Conservation (phyloP, 2,329 filamentous ascomycete species). For the Dothiorella sarmentorum region DNA sequence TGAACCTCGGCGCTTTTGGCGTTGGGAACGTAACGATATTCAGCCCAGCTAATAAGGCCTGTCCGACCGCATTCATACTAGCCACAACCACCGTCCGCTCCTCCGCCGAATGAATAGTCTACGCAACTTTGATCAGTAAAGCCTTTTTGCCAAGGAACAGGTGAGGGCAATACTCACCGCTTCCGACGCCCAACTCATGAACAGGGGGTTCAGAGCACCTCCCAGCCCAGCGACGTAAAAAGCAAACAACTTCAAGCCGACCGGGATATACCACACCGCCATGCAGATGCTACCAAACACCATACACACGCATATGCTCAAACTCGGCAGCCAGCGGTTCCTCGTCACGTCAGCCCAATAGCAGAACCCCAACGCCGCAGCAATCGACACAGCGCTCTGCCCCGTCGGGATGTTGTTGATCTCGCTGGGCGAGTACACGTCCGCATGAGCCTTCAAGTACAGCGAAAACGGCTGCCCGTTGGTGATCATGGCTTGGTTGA, state of each 20-base stretch:
- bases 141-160: no score
- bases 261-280: background rate
- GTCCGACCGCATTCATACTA: background rate
- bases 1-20: background rate
- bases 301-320: background rate
- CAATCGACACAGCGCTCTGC: background rate
- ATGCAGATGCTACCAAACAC: background rate
- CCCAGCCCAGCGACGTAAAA: background rate
- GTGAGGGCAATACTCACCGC: background rate
- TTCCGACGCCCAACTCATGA: conserved; percentile 1
- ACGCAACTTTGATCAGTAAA: no score
- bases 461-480: background rate
- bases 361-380: background rate
- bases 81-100: background rate
- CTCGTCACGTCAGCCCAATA: background rate
- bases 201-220: background rate
- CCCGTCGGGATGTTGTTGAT: conserved; percentile 7
- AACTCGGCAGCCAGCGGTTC: background rate
- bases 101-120: background rate
- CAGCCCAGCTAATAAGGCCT: background rate
- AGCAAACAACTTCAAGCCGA: background rate
- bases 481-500: conserved; percentile 15
- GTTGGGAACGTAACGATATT: background rate
- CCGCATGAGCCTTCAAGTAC: background rate
- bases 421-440: background rate